A percentile compares a stretch with the other conserved stretches of the same genome.
phyloP scores from a whole-genome alignment of 345 rosid genomes.

The Sapria himalayana region DNA sequence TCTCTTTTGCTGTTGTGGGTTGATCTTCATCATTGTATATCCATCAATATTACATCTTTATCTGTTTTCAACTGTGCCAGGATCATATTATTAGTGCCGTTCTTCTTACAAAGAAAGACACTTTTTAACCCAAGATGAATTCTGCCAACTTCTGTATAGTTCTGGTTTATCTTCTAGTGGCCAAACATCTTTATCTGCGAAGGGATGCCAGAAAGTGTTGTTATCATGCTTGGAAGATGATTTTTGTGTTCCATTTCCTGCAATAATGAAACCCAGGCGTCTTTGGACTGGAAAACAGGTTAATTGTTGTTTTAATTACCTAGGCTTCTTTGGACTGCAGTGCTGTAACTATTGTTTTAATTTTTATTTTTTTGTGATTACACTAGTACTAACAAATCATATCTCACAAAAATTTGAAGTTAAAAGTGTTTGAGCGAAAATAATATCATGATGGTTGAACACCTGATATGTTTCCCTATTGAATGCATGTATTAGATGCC shows the following conservation, averaged over 20 bases:
- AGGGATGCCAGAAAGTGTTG: slow-evolving; percentile 43
- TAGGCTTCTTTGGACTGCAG: too few species aligned
- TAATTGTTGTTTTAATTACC: too few species aligned
- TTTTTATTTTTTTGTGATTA: too few species aligned
- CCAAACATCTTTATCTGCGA: slow-evolving; percentile 20
- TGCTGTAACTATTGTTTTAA: too few species aligned
- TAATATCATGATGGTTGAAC: too few species aligned
- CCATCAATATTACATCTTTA: slow-evolving; percentile 4
- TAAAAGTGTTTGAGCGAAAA: too few species aligned
- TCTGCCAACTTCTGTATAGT: slow-evolving; percentile 62
- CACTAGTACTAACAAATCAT: too few species aligned
- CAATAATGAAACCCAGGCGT: slow-evolving; percentile 68
- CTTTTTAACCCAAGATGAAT: slow-evolving; percentile 50
- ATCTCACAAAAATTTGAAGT: too few species aligned
- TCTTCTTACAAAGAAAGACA: slow-evolving; percentile 75
- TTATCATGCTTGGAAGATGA: slow-evolving; percentile 30
- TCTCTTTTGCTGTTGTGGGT: background rate
- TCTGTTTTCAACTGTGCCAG: slow-evolving; percentile 23
- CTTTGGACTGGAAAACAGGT: slow-evolving; percentile 99
- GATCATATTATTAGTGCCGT: slow-evolving; percentile 85
- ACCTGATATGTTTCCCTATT: too few species aligned
- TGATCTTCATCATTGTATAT: slow-evolving; percentile 4
- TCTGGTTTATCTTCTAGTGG: slow-evolving; percentile 47
- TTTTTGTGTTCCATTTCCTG: slow-evolving; percentile 26
- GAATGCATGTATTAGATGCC: too few species aligned